Evolutionary conservation across 192 early-diverging fungal genomes (phyloP).

Genomic region (Backusella macrospora): DNA sequence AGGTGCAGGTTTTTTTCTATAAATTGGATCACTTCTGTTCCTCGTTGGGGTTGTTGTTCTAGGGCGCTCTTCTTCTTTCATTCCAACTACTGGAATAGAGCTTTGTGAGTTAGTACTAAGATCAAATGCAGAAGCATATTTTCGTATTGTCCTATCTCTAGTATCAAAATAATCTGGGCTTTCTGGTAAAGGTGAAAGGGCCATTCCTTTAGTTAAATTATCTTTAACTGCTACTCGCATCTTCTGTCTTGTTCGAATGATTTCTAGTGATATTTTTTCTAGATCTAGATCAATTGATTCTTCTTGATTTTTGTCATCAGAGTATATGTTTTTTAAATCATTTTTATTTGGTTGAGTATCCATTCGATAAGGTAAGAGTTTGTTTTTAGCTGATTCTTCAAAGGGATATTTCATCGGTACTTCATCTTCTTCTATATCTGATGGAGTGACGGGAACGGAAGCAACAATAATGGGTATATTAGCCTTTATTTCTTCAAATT

Average conservation of each 20-base stretch:
- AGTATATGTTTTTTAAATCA: not conserved
- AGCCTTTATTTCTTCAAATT: slow-evolving; percentile 35
- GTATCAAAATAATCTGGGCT: not conserved
- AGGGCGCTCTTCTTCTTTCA: not conserved
- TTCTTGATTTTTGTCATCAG: not conserved
- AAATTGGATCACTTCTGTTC: not conserved
- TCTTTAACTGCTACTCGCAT: not conserved
- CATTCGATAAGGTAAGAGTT: not conserved
- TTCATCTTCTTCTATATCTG: not conserved
- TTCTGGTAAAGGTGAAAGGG: not conserved
- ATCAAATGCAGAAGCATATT: slow-evolving; percentile 35
- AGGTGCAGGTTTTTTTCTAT: slow-evolving; percentile 10
- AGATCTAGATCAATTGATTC: not conserved
- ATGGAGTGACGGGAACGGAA: slow-evolving; percentile 18
- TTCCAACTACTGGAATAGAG: not conserved
- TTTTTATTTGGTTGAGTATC: not conserved
- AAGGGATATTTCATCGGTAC: slow-evolving; percentile 13
- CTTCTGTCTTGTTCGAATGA: not conserved
- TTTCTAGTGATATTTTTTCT: not conserved
- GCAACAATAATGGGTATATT: slow-evolving; percentile 37
- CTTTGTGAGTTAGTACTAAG: slow-evolving; percentile 21
- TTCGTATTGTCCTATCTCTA: not conserved
- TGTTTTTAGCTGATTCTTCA: not conserved
- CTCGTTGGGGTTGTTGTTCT: slow-evolving; percentile 24
- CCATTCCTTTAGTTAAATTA: not conserved